Base-by-base conservation (phyloP, 2,329 filamentous ascomycete genomes). In the Curvularia lunata region DNA sequence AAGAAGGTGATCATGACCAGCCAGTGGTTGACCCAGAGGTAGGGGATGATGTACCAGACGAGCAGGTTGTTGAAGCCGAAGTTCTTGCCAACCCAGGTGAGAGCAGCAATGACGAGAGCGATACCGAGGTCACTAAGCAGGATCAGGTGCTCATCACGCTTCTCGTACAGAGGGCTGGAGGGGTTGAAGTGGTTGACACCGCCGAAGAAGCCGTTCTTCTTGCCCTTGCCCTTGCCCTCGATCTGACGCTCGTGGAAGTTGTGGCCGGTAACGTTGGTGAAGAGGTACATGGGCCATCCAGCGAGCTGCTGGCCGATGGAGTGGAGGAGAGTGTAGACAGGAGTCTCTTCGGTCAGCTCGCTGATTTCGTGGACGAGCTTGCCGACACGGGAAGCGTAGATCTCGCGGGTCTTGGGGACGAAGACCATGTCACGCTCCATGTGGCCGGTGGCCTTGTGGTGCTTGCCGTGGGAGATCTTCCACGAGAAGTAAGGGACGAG, bases 371-470 rank as follows among this genome's bases (percentile, higher is more conserved):
- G 91, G 52, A 85, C 82, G 57, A 93, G 71, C 71, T 84, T 86
- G 72, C 92, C 91, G 59, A 94, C 77, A 58, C 90, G 89, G 60
- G 83, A 84, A 65, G 92, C 91, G 73, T 91, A 93, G 75, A 90
- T 81, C 66, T 95, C 87, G 58, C 93, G 89, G 54, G 92, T 97
- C 80, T 91, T 91, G 59, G 95, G 95, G n/a, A 98, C 84, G 77
- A 97, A 98, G 63, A 98, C 95, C 95, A 99, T 99, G 81, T 99
- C 95, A 68, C 94, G 91, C 81, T 96, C 92, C 81, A 99, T 88
- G 84, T 99, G 87, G 71, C 93, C 95, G 38, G 95, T 99, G 64
- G 93, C 92, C 86, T 98, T 98, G 90, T 99, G 95, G 84, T 99
- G 95, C 87, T 97, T 97, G 83, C 92, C 91, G 83, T 99, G 95